phyloP scores from a whole-genome alignment of 1,139 yeast genomes.

The Saccharomyces hybrid region DNA sequence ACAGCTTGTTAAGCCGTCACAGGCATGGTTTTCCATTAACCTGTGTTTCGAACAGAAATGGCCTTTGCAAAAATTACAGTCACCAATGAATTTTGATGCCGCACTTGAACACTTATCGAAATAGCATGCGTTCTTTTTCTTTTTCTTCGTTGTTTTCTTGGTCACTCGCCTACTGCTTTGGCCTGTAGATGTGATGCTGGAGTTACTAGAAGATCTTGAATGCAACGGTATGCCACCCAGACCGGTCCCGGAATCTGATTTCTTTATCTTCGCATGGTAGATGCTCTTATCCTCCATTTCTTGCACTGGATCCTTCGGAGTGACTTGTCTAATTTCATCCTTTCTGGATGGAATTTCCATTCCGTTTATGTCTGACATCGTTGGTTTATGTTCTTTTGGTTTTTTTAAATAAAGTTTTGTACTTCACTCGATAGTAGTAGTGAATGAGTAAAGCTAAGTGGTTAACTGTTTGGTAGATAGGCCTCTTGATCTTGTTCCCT shows the following conservation, averaged over 20 bases:
- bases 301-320: not conserved
- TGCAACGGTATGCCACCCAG: not conserved
- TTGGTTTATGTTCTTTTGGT: not conserved
- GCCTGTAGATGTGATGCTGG: not conserved
- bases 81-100: conserved; percentile 80
- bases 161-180: not conserved
- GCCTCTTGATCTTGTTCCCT: not conserved
- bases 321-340: not conserved
- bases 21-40: conserved; percentile 74
- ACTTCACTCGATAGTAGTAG: not conserved
- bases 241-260: not conserved
- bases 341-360: not conserved
- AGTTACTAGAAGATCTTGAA: not conserved
- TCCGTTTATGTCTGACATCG: not conserved
- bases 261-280: not conserved
- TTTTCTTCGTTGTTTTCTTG: conserved; percentile 28
- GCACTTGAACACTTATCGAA: conserved; percentile 53
- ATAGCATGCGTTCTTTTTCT: conserved; percentile 56
- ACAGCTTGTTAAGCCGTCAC: conserved; percentile 71
- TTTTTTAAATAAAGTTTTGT: not conserved
- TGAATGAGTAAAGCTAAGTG: not conserved
- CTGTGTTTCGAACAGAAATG: conserved; percentile 85
- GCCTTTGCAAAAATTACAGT: conserved; percentile 79
- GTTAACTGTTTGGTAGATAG: not conserved
- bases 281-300: not conserved